Base-by-base conservation (phyloP, 345 rosid species). In the Hibiscus trionum region DNA sequence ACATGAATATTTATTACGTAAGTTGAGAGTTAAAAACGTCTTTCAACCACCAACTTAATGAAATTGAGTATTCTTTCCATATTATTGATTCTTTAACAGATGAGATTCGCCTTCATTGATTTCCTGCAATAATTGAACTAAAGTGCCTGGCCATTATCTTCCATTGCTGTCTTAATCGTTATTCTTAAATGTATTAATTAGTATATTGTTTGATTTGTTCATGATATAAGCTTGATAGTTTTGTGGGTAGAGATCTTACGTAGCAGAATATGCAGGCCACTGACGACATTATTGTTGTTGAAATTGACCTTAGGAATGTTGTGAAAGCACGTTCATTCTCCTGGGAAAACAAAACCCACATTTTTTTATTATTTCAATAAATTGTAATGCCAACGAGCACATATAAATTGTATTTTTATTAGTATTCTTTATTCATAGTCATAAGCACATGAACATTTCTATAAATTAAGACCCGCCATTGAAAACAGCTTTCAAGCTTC, bases 241-340 rank as follows among this genome's bases (percentile, higher is more conserved):
- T 64, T 39, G 26, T 12, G 19, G 35, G n/a, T 11, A 11, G 9
- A 17, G 7, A 64, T 17, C 68, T 39, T 61, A 7, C 15, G 14
- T 24, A 14, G 35, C 37, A 17, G 37, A 66, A 65, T 44, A 19
- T 44, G 55, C 56, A 12, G 56, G 55, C 70, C 56, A 44, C 26
- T 24, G 55, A 66, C 17, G 55, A 44, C n/a, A 5, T 65, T 63
- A 21, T 39, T 63, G 49, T 61, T 35, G 26, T 4, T 63, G 3
- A 7, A 33, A 4, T 27, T 60, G 10, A 37, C 47, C 19, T 17
- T 17, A 42, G 26, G 14, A 11, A 65, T 5, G 55, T 44, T 66
- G 55, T 66, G 70, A 24, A 66, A 21, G 55, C 70, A 66, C 70
- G 53, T 42, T 65, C 69, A 5, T 65, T 42, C 50, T 17, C 9